Base-by-base conservation (phyloP, 257 asterid species). In the Cynanchum wilfordii region DNA sequence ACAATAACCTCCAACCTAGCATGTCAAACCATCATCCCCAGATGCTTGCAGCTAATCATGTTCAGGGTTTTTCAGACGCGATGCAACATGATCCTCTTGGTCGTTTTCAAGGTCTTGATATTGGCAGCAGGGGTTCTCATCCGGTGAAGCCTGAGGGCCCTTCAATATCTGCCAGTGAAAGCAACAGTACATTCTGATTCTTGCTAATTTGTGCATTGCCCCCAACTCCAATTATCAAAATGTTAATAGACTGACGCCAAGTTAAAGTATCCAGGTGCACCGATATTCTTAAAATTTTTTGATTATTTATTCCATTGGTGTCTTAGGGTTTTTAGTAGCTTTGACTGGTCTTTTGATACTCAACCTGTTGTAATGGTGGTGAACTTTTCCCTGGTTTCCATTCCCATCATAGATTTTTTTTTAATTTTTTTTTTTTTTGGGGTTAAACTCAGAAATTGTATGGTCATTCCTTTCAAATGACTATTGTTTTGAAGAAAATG, bases 231-330 rank as follows among this genome's bases (percentile, higher is more conserved):
- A 7, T 77, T 77, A 73, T 86, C 78, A 71, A 60, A 82, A 69
- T 91, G 96, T 89, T 87, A 89, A 91, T 87, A 91, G 82, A 80
- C 90, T 87, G 85, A 89, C 89, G 76, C 74, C 85, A 33, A 73
- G 66, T 70, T 78, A 45, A 79, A 83, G 74, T 83, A 73, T 75
- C 83, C 75, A 78, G 76, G 84, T 36, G 66, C 78, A 71, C 75
- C 77, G 44, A 60, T 73, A 70, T 81, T 83, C 83, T 81, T 77
- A 78, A 78, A 73, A 81, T 75, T 62, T 70, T 78, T 84, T 55
- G 69, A 74, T 80, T 84, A 75, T 80, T 80, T 69, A 76, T 73
- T 80, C 73, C 66, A 68, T 58, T 74, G 63, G 81, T 77, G 73
- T 80, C 73, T 58, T 78, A 78, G 84, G 76, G 68, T 66, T 76